Percentiles rank a stretch among this genome's conserved stretches.
These are phyloP conservation scores for Ustilago sp. DNA, from an alignment of 1,284 basidiomycete species.

Conservation along the genomic window DNA sequence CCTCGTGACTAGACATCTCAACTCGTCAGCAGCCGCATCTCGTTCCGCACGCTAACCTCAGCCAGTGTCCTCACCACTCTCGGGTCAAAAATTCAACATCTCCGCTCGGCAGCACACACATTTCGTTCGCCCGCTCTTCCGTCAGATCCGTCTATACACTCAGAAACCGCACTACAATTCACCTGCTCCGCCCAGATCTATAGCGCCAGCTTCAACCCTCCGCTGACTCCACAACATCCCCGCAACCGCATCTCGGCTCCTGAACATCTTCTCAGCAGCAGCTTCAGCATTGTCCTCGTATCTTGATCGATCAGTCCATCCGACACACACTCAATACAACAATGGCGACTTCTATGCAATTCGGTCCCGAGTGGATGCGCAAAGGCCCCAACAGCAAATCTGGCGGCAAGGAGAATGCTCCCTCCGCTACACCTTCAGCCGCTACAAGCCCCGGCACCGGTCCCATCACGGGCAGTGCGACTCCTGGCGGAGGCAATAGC, in stretches of 20 bases:
- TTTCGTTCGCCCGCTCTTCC: not conserved
- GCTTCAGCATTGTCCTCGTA: slow-evolving; percentile 8
- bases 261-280: slow-evolving; percentile 11
- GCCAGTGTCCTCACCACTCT: not conserved
- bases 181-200: not conserved
- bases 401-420: slow-evolving; percentile 33
- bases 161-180: not conserved
- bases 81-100: not conserved
- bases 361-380: slow-evolving; percentile 68
- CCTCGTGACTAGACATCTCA: slow-evolving; percentile 2
- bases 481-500: slow-evolving; percentile 15
- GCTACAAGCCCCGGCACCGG: slow-evolving; percentile 36
- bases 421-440: slow-evolving; percentile 19
- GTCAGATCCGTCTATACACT: not conserved
- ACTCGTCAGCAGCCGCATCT: not conserved
- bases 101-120: slow-evolving; percentile 3
- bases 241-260: slow-evolving; percentile 1
- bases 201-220: slow-evolving; percentile 1
- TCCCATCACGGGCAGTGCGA: slow-evolving; percentile 19
- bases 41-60: not conserved
- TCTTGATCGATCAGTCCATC: not conserved
- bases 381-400: slow-evolving; percentile 58
- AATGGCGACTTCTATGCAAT: slow-evolving; percentile 66
- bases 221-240: not conserved
- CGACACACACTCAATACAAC: slow-evolving; percentile 11